Base-by-base conservation (phyloP, 345 rosid genomes). In the Kandelia obovata region DNA sequence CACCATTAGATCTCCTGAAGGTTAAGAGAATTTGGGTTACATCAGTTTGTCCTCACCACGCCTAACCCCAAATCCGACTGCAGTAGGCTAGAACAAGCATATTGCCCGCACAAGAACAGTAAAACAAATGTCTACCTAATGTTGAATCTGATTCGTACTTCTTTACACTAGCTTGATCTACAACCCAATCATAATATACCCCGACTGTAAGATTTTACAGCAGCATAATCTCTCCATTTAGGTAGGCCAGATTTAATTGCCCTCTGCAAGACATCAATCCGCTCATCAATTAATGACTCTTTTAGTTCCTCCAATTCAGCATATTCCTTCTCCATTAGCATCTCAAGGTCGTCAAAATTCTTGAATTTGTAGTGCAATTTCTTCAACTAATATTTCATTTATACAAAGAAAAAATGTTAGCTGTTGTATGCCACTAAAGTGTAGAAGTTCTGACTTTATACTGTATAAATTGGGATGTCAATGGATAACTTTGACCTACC, bases 311-410 rank as follows among this genome's bases (percentile, higher is more conserved):
- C 88, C 43, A 88, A 67, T 81, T 78, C 88, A 13, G 80, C 70
- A 70, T 83, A 78, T 75, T 91, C 96, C 63, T 80, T 83, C 71
- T 88, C 96, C 97, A 92, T 88, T 77, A 92, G 83, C 79, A 71
- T 5, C 80, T 89, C 92, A 74, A 89, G 81, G 3, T 85, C 83
- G 26, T 87, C 96, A 57, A 87, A 75, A 71, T 84, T 80, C 85
- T 88, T 83, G 61, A 88, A 32, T 74, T 94, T 92, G 68, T 81
- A 71, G 37, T 88, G 73, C 85, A 94, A 25, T 71, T 92, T 89
- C 87, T 88, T 85, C 80, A 94, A 53, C 99, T 92, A 71, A 51
- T 64, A 32, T 74, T 10, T 35, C 70, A 73, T 68, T 49, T 58
- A 59, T 30, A 64, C 7, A 63, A 62, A 28, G 43, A 61, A 47